Percentiles rank a stretch among this genome's conserved stretches.
These are phyloP conservation scores for Pichia sporocuriosa DNA, from an alignment of 805 yeast species.

Conservation along the genomic window DNA sequence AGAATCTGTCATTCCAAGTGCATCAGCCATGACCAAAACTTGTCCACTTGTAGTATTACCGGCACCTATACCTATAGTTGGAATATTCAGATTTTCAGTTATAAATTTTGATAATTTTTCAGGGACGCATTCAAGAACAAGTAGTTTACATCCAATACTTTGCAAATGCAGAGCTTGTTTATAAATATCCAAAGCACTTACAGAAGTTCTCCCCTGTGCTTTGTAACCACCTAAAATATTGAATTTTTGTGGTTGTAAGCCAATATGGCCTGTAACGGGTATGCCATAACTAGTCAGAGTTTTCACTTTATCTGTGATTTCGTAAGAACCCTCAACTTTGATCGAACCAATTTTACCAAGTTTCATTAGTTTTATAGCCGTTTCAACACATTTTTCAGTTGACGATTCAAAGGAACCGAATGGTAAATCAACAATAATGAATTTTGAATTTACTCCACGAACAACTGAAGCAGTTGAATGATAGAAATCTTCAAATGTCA, in stretches of 20 bases:
- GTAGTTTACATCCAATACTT: constrained; percentile 65
- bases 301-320: constrained; percentile 46
- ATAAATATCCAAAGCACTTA: constrained; percentile 49
- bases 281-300: constrained; percentile 64
- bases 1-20: constrained; percentile 66
- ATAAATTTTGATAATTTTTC: constrained; percentile 57
- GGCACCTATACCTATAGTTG: constrained; percentile 95
- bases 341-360: constrained; percentile 60
- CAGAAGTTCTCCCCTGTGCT: constrained; percentile 65
- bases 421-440: constrained; percentile 80
- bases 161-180: constrained; percentile 67
- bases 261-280: constrained; percentile 88
- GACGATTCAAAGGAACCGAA: constrained; percentile 78
- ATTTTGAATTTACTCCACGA: constrained; percentile 59
- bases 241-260: constrained; percentile 84
- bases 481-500: constrained; percentile 72
- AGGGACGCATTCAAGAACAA: constrained; percentile 86
- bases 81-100: constrained; percentile 54
- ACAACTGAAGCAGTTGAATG: constrained; percentile 71
- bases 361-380: constrained; percentile 50
- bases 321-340: constrained; percentile 78
- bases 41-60: constrained; percentile 83
- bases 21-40: constrained; percentile 80
- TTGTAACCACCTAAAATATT: constrained; percentile 79
- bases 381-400: constrained; percentile 52